Percentiles rank a stretch among this genome's conserved stretches.
These are phyloP conservation scores for Trichophyton rubrum DNA, from an alignment of 2,329 filamentous ascomycete genomes.

Conservation along the genomic window DNA sequence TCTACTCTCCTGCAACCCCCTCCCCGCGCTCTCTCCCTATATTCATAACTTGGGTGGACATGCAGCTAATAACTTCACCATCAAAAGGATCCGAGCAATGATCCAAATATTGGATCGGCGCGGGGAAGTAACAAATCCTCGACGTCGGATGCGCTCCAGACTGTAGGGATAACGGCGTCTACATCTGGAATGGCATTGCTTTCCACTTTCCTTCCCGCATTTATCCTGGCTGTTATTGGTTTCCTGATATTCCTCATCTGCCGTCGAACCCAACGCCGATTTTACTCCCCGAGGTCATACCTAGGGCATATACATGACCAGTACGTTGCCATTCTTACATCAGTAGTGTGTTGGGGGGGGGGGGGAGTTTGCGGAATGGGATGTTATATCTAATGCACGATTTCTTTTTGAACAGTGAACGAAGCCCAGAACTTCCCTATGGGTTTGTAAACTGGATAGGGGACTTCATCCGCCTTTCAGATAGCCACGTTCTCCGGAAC, in stretches of 20 bases:
- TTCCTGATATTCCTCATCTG: conserved; percentile 36
- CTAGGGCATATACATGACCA: conserved; percentile 31
- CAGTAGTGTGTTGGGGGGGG: too few species aligned
- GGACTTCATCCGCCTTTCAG: conserved; percentile 44
- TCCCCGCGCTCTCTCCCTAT: too few species aligned
- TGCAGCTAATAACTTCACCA: background rate
- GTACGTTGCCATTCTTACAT: conserved; percentile 16
- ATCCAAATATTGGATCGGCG: conserved; percentile 32
- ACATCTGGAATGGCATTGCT: conserved; percentile 40
- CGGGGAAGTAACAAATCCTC: conserved; percentile 28
- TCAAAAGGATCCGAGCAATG: conserved; percentile 26
- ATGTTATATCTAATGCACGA: background rate
- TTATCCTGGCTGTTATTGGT: conserved; percentile 34
- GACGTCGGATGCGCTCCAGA: conserved; percentile 21
- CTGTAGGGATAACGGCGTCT: conserved; percentile 24
- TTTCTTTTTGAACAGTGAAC: conserved; percentile 23
- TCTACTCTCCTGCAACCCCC: background rate
- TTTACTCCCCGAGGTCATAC: conserved; percentile 35
- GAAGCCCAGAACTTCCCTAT: conserved; percentile 35
- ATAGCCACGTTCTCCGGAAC: conserved; percentile 75
- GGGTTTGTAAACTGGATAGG: conserved; percentile 44
- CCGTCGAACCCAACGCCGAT: conserved; percentile 34
- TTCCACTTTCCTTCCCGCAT: conserved; percentile 37
- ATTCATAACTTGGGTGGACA: background rate
- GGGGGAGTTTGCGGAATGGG: background rate